phyloP scores from a whole-genome alignment of 106 monocot species.

The Platanthera zijinensis region DNA sequence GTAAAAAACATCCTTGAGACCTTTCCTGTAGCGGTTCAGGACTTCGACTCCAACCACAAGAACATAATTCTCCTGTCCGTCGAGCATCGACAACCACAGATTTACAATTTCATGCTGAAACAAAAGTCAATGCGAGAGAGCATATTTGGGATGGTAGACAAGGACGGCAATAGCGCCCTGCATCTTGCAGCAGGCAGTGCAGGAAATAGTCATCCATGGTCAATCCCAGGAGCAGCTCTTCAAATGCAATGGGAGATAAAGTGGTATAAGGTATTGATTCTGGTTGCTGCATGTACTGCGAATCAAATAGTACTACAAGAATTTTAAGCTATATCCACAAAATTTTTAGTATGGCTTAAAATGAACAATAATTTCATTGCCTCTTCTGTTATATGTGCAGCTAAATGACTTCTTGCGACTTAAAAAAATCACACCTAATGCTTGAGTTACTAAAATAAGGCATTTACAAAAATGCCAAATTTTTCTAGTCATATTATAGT shows the following conservation, averaged over 20 bases:
- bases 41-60: conserved; percentile 15
- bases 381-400: too few relatives aligned
- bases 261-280: conserved; percentile 17
- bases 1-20: conserved; percentile 20
- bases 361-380: too few relatives aligned
- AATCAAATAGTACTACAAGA: too few relatives aligned
- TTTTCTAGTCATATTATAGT: too few relatives aligned
- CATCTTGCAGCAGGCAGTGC: conserved; percentile 14
- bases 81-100: conserved; percentile 15
- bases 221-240: conserved; percentile 21
- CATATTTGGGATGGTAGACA: conserved; percentile 16
- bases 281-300: too few relatives aligned
- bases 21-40: conserved; percentile 12
- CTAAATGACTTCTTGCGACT: too few relatives aligned
- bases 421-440: too few relatives aligned
- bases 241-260: conserved; percentile 29
- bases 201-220: conserved; percentile 11
- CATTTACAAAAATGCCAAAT: too few relatives aligned
- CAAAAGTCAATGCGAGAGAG: conserved; percentile 3
- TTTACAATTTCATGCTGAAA: conserved; percentile 14
- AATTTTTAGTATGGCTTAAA: too few relatives aligned
- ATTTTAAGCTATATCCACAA: too few relatives aligned
- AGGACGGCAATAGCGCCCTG: conserved; percentile 14
- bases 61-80: conserved; percentile 22
- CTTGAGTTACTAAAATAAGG: too few relatives aligned